These are phyloP conservation scores for Lasiodiplodia gonubiensis DNA, from an alignment of 2,329 filamentous ascomycete genomes.

Conservation along the genomic window DNA sequence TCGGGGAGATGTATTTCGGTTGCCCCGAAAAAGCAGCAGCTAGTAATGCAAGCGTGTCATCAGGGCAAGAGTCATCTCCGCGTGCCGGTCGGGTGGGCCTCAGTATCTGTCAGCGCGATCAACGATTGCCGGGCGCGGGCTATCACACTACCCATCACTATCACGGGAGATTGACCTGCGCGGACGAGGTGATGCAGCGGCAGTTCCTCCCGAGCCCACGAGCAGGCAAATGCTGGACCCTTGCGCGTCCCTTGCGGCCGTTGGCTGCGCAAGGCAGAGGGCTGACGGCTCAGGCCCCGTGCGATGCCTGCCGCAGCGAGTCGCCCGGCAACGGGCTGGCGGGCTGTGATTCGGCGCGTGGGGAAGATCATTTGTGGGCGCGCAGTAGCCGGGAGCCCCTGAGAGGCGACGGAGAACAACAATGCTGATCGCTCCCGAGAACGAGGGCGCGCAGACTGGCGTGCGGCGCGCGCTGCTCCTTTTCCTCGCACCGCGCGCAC, in stretches of 20 bases:
- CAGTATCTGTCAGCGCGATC: constrained; percentile 12
- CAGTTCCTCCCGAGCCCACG: constrained; percentile 8
- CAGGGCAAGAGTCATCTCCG: constrained; percentile 18
- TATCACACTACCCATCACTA: not conserved
- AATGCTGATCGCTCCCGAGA: constrained; percentile 18
- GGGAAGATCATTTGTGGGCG: constrained; percentile 15
- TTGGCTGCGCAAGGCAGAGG: constrained; percentile 2
- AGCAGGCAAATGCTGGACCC: constrained; percentile 4
- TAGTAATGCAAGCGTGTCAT: constrained; percentile 13
- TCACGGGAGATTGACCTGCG: constrained; percentile 17
- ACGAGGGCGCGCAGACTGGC: not conserved
- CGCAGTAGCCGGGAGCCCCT: not conserved
- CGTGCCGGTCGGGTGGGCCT: constrained; percentile 1
- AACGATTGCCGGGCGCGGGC: constrained; percentile 2
- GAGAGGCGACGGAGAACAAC: constrained; percentile 13
- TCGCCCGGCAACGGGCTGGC: constrained; percentile 10
- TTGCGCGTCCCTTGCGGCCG: constrained; percentile 16
- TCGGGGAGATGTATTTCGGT: constrained; percentile 15
- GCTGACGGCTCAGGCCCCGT: not conserved
- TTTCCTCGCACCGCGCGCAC: constrained; percentile 16
- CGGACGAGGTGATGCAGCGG: not conserved
- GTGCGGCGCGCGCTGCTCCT: not conserved
- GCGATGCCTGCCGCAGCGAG: constrained; percentile 10
- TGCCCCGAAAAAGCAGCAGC: constrained; percentile 19
- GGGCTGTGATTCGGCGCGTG: constrained; percentile 13